Conservation (phyloP, 345 rosid genomes). For the Eucalyptus tenuipes region DNA sequence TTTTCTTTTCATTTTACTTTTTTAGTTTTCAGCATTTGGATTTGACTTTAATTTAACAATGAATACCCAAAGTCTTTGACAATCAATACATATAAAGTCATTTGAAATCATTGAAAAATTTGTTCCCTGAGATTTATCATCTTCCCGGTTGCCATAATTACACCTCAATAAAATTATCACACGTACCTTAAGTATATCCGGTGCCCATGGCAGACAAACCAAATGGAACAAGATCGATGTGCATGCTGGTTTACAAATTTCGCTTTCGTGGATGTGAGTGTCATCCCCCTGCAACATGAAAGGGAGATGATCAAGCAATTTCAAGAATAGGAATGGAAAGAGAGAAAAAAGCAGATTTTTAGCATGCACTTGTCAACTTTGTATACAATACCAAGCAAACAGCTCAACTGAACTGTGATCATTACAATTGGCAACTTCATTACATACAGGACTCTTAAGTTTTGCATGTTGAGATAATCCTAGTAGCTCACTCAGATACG, state of each 20-base stretch:
- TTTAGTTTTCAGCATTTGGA: neutral
- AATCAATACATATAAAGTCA: neutral
- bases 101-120: neutral
- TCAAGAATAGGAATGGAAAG: neutral
- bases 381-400: neutral
- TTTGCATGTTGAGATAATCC: neutral
- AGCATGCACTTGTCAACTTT: neutral
- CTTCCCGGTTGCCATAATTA: neutral
- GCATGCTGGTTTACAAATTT: constrained; percentile 28
- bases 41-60: neutral
- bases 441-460: neutral
- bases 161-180: neutral
- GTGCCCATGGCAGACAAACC: constrained; percentile 46
- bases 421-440: neutral
- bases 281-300: constrained; percentile 39
- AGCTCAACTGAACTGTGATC: neutral
- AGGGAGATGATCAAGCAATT: neutral
- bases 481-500: neutral
- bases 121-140: neutral
- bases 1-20: neutral
- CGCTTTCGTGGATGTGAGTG: constrained; percentile 46
- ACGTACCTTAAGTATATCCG: constrained; percentile 29
- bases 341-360: neutral
- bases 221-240: constrained; percentile 35
- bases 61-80: neutral